phyloP scores from a whole-genome alignment of 2,329 filamentous ascomycete genomes.

The Fusarium domesticum region DNA sequence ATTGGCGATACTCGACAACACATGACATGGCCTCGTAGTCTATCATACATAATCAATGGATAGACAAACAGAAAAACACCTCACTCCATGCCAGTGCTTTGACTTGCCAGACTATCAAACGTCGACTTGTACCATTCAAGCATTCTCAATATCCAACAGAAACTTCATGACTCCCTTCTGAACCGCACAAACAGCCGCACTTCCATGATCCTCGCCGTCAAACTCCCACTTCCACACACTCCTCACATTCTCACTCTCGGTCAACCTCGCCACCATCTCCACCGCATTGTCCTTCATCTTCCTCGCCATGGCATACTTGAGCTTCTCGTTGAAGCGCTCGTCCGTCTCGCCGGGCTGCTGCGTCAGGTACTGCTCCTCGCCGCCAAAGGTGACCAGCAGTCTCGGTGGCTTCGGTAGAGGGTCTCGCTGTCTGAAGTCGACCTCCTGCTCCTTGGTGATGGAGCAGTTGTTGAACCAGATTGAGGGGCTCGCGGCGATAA shows the following conservation, averaged over 20 bases:
- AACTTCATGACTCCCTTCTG: slow-evolving; percentile 23
- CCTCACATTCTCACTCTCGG: slow-evolving; percentile 14
- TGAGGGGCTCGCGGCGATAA: slow-evolving; percentile 44
- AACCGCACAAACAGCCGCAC: slow-evolving; percentile 19
- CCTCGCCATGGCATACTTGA: slow-evolving; percentile 15
- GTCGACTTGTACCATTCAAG: neutral
- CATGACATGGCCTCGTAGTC: no score
- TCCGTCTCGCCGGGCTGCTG: slow-evolving; percentile 29
- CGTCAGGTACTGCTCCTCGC: slow-evolving; percentile 31
- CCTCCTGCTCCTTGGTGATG: slow-evolving; percentile 34
- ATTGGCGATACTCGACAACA: no score
- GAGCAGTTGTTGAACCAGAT: slow-evolving; percentile 47
- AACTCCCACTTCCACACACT: slow-evolving; percentile 27
- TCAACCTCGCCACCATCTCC: slow-evolving; percentile 21
- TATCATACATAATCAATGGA: no score
- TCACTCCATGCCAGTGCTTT: no score
- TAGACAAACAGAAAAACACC: no score
- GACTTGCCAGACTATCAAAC: no score
- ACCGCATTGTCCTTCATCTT: slow-evolving; percentile 25
- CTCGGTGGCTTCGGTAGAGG: slow-evolving; percentile 22
- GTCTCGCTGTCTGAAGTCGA: slow-evolving; percentile 19
- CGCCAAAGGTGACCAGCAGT: slow-evolving; percentile 34
- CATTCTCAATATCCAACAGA: slow-evolving; percentile 3
- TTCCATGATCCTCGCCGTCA: slow-evolving; percentile 27
- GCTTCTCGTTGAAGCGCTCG: slow-evolving; percentile 30